Base-by-base conservation (phyloP, 805 yeast genomes). In the Maudiozyma bulderi region DNA sequence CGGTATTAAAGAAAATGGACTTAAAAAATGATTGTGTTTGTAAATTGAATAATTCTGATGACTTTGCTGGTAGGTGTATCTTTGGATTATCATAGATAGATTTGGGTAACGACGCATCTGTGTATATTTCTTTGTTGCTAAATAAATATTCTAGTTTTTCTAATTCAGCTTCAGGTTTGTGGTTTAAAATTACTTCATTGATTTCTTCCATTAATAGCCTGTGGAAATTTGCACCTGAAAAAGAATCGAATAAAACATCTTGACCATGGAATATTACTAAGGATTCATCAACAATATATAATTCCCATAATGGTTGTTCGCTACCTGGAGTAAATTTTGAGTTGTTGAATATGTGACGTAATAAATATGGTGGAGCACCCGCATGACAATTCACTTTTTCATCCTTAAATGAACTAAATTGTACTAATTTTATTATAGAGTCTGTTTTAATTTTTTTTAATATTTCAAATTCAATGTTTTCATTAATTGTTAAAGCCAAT, bases 141-240 rank as follows among this genome's bases (percentile, higher is more conserved):
- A 51, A 53, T 26, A 47, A 9, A 31, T 39, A 47, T 8, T 46
- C 47, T 31, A 46, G 26, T n/a, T n/a, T 46, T 30, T 35, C 29
- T 5, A 29, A 29, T 15, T 32, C 28, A 8, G 26, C 8, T 5
- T 14, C 41, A 26, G 42, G 40, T 15, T 29, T 30, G 14, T 8
- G 13, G 11, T 45, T 28, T 11, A 13, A 26, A 4, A 44, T 34
- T 13, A 44, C 11, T 8, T 43, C 45, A 45, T 56, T 56, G 9
- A 62, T 43, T 39, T 58, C 57, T 13, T 49, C 30, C 11, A 56
- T 44, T 42, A 64, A 52, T 33, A 55, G 45, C 35, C 57, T 58
- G 41, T 60, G 66, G 32, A 64, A 57, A 44, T 56, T 57, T 20
- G 65, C 64, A 14, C 62, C 63, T 1, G 67, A 57, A 49, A 60